Evolutionary conservation across 208 protist genomes (phyloP), one percentile per base, ranked within the genome.

Genomic region (Trypanosoma platydactyli): DNA sequence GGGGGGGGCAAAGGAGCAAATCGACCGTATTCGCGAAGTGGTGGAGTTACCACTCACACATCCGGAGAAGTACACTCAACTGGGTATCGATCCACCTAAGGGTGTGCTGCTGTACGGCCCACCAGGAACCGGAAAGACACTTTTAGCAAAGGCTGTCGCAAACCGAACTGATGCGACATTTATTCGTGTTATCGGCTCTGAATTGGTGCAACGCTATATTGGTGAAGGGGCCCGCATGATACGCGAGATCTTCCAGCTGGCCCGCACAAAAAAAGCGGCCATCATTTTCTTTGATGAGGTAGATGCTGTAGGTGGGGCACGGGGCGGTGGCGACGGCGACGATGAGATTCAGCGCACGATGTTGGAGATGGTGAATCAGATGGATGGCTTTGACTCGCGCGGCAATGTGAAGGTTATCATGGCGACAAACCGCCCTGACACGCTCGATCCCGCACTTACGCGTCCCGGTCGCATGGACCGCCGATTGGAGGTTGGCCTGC

Each of bases 251-350:
- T 99, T 99, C 79, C 97, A 99, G 83, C 97, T 99, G 66, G 99
- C 99, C 5, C 79, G 98, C 35, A 95, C 92, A 3, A 99, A 99
- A 79, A 99, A 99, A 84, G 97, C 98, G 56, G 98, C 97, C 74
- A 99, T 99, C 63, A 99, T 99, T 71, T 99, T 99, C 80, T 99
- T 99, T 77, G 99, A 99, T 77, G 99, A 99, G 86, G 96, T 99
- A 27, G 99, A 99, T 76, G 99, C 99, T 22, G 98, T 99, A 57
- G 99, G 99, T 60, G 96, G 95, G 29, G 88, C 85, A 22, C 83
- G 95, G 38, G 93, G 86, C 55, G 84, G 87, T 18, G 84, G 83
- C 22, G 90, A 92, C 66, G 98, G 97, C 57, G 99, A 99, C 71
- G 99, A 99, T 68, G 99, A 99, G 79, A 98, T 99, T 20, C 98